Evolutionary conservation across 202 grass and related monocot genomes (phyloP).

Genomic region (Musa balbisiana): DNA sequence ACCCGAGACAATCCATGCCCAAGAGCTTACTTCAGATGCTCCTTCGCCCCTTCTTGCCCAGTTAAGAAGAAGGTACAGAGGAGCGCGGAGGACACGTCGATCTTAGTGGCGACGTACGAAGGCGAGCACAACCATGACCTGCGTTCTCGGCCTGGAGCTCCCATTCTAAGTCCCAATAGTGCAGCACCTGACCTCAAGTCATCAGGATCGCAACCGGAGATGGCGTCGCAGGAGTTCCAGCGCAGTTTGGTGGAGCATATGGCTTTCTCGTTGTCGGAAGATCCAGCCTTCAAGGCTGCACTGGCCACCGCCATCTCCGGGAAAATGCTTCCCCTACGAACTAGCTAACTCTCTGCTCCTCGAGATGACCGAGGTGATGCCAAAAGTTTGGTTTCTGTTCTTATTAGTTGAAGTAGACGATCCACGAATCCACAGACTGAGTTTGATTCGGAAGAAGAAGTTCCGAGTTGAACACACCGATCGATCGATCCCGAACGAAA

Average conservation of each 20-base stretch:
- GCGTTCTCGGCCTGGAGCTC: no score
- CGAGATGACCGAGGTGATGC: no score
- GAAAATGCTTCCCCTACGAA: background rate
- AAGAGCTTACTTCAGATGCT: constrained; percentile 26
- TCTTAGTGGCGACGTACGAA: constrained; percentile 68
- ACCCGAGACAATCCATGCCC: constrained; percentile 22
- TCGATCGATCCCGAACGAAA: no score
- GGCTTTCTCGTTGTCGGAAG: background rate
- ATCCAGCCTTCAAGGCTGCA: background rate
- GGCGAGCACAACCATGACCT: constrained; percentile 64
- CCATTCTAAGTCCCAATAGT: no score
- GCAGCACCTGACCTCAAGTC: no score
- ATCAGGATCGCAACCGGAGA: no score
- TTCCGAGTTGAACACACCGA: no score
- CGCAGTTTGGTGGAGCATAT: background rate
- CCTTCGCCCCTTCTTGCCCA: constrained; percentile 15
- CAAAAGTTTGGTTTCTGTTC: no score
- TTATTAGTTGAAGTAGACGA: no score
- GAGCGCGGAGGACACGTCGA: constrained; percentile 51
- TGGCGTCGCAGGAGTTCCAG: background rate
- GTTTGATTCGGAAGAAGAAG: no score
- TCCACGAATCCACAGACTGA: no score
- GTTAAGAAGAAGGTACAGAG: constrained; percentile 46
- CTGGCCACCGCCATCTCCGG: constrained; percentile 3
- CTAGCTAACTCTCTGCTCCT: no score